Conservation (phyloP, 371 early-diverging fungal species). For the Mortierella sp. region DNA sequence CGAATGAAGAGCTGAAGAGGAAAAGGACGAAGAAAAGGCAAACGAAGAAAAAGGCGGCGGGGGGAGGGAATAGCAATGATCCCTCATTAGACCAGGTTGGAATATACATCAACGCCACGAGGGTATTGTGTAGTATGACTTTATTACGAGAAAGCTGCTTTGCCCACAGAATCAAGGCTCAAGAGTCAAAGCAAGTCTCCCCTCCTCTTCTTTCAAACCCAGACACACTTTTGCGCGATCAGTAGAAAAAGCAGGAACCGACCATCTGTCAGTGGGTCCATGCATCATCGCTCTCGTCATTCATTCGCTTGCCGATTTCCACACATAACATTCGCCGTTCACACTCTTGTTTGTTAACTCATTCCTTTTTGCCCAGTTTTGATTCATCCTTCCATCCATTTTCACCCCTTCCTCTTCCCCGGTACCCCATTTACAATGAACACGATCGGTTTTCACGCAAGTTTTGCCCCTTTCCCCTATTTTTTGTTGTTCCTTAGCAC, state of each 20-base stretch:
- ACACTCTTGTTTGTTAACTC: too few relatives aligned
- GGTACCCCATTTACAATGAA: constrained; percentile 26
- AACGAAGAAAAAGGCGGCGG: background rate
- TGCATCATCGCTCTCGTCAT: too few relatives aligned
- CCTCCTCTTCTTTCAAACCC: background rate
- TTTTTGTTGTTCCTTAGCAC: background rate
- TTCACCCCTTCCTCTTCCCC: background rate
- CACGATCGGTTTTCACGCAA: constrained; percentile 47
- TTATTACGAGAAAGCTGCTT: too few relatives aligned
- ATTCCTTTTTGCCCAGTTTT: too few relatives aligned
- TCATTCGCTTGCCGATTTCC: too few relatives aligned
- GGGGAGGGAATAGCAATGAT: background rate
- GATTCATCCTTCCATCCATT: background rate
- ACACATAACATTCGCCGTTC: too few relatives aligned
- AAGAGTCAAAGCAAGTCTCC: background rate
- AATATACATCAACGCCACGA: background rate
- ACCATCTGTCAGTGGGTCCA: too few relatives aligned
- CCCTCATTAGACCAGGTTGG: background rate
- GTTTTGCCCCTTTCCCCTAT: constrained; percentile 2
- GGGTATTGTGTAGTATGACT: background rate
- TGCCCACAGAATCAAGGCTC: constrained; percentile 4
- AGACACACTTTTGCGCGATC: too few relatives aligned
- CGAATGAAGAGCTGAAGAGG: background rate
- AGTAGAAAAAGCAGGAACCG: too few relatives aligned
- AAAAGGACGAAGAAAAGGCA: background rate